Evolutionary conservation across 2,329 filamentous ascomycete species (phyloP).

Genomic region (Sclerotiophoma versabilis): DNA sequence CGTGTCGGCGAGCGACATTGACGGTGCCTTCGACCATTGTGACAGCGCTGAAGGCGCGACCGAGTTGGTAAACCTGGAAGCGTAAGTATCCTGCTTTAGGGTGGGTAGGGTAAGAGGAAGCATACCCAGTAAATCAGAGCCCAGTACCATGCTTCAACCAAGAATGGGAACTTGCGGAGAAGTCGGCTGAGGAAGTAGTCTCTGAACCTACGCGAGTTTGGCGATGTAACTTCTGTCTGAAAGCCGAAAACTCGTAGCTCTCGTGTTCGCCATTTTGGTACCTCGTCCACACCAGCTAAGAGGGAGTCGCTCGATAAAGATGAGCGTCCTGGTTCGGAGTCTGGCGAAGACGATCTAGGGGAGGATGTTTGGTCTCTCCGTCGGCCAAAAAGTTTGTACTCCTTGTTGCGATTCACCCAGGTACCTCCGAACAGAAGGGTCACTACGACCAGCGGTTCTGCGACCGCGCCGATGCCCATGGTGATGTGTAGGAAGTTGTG

Average conservation of each 20-base stretch:
- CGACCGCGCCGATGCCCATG: constrained; percentile 64
- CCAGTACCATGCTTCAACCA: constrained; percentile 81
- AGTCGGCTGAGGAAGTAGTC: constrained; percentile 68
- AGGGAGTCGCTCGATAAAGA: constrained; percentile 54
- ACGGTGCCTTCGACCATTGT: constrained; percentile 73
- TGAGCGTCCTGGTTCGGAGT: constrained; percentile 50
- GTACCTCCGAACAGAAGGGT: constrained; percentile 67
- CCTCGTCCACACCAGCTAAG: constrained; percentile 49
- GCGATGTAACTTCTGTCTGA: constrained; percentile 60
- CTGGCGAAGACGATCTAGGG: constrained; percentile 49
- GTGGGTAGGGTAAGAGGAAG: not conserved
- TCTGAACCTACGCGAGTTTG: constrained; percentile 68
- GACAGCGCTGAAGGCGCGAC: constrained; percentile 73
- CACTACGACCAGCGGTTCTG: constrained; percentile 69
- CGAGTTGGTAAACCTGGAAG: constrained; percentile 73
- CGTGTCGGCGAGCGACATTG: constrained; percentile 71
- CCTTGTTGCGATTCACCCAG: constrained; percentile 64
- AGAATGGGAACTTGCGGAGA: constrained; percentile 72
- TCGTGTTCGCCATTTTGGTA: constrained; percentile 59
- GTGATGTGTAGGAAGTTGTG: constrained; percentile 6
- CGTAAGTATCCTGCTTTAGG: constrained; percentile 2
- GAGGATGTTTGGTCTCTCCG: constrained; percentile 29
- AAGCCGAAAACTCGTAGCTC: constrained; percentile 57
- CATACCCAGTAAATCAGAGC: constrained; percentile 77
- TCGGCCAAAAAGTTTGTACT: constrained; percentile 46